phyloP scores from a whole-genome alignment of 1,139 yeast species.

The Yamadazyma taylorii region DNA sequence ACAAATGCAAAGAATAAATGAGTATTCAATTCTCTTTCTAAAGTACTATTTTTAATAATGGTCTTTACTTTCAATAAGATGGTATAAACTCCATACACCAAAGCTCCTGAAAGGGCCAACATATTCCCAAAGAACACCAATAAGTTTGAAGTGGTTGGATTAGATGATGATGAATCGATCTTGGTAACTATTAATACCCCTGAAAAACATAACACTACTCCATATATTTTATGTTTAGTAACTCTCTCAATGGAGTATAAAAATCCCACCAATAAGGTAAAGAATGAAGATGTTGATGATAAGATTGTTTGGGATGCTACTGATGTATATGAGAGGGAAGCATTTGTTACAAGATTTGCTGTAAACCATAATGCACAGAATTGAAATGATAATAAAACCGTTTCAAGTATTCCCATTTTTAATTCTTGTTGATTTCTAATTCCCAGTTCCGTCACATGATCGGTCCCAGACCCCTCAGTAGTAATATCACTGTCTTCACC shows the following conservation, averaged over 20 bases:
- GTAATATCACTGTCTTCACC: not conserved
- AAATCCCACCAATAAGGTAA: conserved; percentile 84
- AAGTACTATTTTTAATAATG: conserved; percentile 39
- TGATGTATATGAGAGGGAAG: conserved; percentile 81
- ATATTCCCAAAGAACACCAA: conserved; percentile 69
- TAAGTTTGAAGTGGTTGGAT: conserved; percentile 27
- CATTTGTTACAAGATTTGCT: conserved; percentile 86
- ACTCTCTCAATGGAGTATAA: conserved; percentile 69
- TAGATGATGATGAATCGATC: conserved; percentile 45
- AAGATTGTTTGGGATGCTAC: conserved; percentile 93
- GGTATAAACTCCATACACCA: conserved; percentile 89
- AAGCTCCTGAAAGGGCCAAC: conserved; percentile 79
- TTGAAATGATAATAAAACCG: conserved; percentile 67
- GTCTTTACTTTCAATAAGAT: conserved; percentile 76
- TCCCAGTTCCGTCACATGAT: not conserved
- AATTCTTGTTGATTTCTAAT: conserved; percentile 12
- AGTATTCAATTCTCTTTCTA: conserved; percentile 76
- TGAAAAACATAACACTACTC: conserved; percentile 66
- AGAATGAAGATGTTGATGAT: conserved; percentile 89
- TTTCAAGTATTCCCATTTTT: conserved; percentile 40
- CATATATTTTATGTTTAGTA: conserved; percentile 62
- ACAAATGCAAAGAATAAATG: conserved; percentile 92
- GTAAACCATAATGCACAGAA: conserved; percentile 87
- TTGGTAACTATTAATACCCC: conserved; percentile 82
- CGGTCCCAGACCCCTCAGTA: not conserved